A percentile compares a stretch with the other conserved stretches of the same genome.
These are phyloP conservation scores for Nymphaea colorata DNA, from an alignment of 164 flowering plant species.

Conservation along the genomic window DNA sequence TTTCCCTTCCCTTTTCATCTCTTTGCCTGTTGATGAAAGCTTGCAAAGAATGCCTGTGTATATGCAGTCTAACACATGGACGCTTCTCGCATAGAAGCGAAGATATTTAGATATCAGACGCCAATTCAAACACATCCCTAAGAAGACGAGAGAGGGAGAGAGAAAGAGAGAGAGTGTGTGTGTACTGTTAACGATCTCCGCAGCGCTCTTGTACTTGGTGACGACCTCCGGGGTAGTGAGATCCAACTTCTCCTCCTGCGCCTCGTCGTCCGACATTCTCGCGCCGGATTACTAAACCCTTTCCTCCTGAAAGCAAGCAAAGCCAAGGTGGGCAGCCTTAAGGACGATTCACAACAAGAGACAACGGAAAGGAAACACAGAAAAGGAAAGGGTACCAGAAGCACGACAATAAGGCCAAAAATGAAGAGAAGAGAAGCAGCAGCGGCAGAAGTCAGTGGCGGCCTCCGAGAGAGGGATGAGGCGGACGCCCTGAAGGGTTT, in stretches of 20 bases:
- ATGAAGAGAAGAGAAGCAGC: background rate
- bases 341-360: background rate
- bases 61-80: background rate
- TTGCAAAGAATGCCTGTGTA: background rate
- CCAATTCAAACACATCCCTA: background rate
- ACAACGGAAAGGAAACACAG: background rate
- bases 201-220: conserved; percentile 85
- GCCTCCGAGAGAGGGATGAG: too few species aligned
- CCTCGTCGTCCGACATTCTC: conserved; percentile 80
- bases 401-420: too few species aligned
- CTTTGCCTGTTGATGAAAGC: background rate
- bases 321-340: background rate
- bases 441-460: too few species aligned
- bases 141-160: background rate
- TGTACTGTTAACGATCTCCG: conserved; percentile 75
- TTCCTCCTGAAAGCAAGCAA: background rate
- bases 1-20: background rate
- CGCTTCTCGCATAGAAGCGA: too few species aligned
- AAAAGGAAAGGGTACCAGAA: background rate
- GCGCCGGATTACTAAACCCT: background rate
- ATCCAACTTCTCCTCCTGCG: conserved; percentile 77
- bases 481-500: too few species aligned
- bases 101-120: background rate
- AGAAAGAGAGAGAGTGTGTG: background rate
- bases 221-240: conserved; percentile 83